Base-by-base conservation (phyloP, 2,329 filamentous ascomycete species). In the Clonostachys rosea region DNA sequence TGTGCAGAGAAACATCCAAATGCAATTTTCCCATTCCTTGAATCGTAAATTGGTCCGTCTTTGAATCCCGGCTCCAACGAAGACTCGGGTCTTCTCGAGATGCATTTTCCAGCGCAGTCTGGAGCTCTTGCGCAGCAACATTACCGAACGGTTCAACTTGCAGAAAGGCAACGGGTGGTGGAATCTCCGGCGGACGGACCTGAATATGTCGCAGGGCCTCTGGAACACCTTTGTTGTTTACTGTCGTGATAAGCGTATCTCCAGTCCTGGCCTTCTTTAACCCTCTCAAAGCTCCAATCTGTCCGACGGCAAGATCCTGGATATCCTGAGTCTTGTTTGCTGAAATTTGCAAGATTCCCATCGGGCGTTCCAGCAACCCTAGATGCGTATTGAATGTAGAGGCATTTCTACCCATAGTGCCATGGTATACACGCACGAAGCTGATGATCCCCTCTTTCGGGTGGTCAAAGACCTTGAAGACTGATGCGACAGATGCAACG, bases 1-100 rank as follows among this genome's bases (percentile, higher is more conserved):
- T 82, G 64, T 97, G 89, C 44, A 90, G 76, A 1, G 92, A 91
- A 43, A 99, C 94, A 58, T 99, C 94, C 1, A 99, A 76, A 65
- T 99, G 94, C 30, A 99, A 78, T 58, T 95, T 90, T 8, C 94
- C 94, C 94, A 99, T 97, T 5, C 94, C 94, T 46, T 91, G 91
- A 1, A 99, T 76, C 34, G 95, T 86, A 42, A 94, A 96, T 59
- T 96, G 91, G 3, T 94, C 94, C 2, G 89, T 91, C 63, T 96
- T 94, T 51, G 92, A 83, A 57, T 97, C 89, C 33, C 89, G 75
- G 35, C 78, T 87, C 61, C 95, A 88, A 48, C 94, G 83, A 18
- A 99, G 73, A 64, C 91, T 96, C 0, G 94, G 94, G 58, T 99
- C 94, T 69, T 99, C 94, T 55, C 94, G 78, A 1, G 95, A 80